phyloP scores from a whole-genome alignment of 2,329 filamentous ascomycete species.

The Xylariaceae sp. region DNA sequence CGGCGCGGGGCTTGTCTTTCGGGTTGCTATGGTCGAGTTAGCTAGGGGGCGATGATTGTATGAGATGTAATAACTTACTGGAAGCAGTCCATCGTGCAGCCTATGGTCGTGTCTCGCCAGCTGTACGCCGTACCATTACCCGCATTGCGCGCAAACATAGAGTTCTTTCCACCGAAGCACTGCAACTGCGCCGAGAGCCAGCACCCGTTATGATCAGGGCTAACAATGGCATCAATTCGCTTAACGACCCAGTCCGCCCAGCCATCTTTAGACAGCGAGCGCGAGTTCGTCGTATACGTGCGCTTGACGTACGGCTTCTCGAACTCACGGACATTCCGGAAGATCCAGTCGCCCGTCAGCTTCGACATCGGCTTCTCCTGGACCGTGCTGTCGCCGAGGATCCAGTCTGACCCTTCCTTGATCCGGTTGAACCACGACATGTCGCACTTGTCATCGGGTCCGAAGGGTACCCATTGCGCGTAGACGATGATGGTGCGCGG shows the following conservation, averaged over 20 bases:
- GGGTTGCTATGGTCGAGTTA: conserved; percentile 20
- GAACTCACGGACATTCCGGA: conserved; percentile 42
- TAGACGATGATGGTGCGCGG: conserved; percentile 41
- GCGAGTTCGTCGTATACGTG: conserved; percentile 41
- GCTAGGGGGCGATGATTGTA: neutral
- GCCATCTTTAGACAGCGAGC: conserved; percentile 34
- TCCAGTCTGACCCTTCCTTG: conserved; percentile 37
- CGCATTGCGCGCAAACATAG: conserved; percentile 37
- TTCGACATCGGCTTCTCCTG: conserved; percentile 41
- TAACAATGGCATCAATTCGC: conserved; percentile 37
- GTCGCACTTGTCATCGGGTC: conserved; percentile 34
- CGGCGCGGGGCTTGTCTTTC: conserved; percentile 32
- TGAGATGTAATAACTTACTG: conserved; percentile 25
- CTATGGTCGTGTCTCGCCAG: conserved; percentile 42
- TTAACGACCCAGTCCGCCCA: conserved; percentile 38
- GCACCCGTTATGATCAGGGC: conserved; percentile 35
- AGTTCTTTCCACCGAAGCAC: conserved; percentile 40
- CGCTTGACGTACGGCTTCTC: conserved; percentile 45
- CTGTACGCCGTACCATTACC: conserved; percentile 44
- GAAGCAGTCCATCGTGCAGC: conserved; percentile 41
- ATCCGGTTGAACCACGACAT: conserved; percentile 30
- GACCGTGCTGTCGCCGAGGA: conserved; percentile 33
- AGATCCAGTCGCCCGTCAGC: conserved; percentile 43
- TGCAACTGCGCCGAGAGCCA: conserved; percentile 44
- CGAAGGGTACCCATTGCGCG: conserved; percentile 44